These are phyloP conservation scores for Alternaria panax DNA, from an alignment of 2,329 filamentous ascomycete genomes.

Conservation along the genomic window DNA sequence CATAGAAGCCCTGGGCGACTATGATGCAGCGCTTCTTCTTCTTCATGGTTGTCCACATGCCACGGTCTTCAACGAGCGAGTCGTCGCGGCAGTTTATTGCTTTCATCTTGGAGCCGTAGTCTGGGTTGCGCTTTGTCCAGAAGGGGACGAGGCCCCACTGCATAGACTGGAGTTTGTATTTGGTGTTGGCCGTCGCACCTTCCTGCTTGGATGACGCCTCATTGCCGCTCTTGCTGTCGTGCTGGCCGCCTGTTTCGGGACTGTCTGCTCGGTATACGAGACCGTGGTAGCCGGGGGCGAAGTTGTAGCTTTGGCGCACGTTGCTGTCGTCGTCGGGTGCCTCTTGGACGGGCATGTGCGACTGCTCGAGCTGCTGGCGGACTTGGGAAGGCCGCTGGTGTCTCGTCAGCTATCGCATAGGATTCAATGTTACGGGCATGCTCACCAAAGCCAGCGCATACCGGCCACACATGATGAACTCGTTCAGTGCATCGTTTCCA, in stretches of 20 bases:
- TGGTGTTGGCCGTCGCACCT: conserved; percentile 51
- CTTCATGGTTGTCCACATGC: conserved; percentile 95
- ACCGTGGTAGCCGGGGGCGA: conserved; percentile 86
- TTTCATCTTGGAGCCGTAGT: conserved; percentile 78
- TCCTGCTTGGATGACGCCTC: too few species aligned
- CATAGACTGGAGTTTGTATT: conserved; percentile 89
- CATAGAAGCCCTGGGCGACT: conserved; percentile 90
- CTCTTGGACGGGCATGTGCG: conserved; percentile 76
- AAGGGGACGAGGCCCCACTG: conserved; percentile 95
- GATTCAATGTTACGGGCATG: conserved; percentile 7
- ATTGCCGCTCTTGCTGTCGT: too few species aligned
- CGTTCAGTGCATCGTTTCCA: conserved; percentile 56
- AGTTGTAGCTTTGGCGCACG: conserved; percentile 83
- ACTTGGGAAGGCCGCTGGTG: conserved; percentile 77
- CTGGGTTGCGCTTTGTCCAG: conserved; percentile 86
- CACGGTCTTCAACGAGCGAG: conserved; percentile 75
- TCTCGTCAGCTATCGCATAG: conserved; percentile 17
- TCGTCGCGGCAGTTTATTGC: conserved; percentile 97
- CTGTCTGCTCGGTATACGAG: conserved; percentile 83
- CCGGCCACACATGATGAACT: conserved; percentile 69
- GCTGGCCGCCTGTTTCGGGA: conserved; percentile 63
- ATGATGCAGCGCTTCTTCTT: conserved; percentile 86
- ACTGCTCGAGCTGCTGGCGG: conserved; percentile 73
- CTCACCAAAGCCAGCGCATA: conserved; percentile 70
- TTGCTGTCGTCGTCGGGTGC: conserved; percentile 72